phyloP scores from a whole-genome alignment of 148 eudicot species.

The Chenopodium quinoa region DNA sequence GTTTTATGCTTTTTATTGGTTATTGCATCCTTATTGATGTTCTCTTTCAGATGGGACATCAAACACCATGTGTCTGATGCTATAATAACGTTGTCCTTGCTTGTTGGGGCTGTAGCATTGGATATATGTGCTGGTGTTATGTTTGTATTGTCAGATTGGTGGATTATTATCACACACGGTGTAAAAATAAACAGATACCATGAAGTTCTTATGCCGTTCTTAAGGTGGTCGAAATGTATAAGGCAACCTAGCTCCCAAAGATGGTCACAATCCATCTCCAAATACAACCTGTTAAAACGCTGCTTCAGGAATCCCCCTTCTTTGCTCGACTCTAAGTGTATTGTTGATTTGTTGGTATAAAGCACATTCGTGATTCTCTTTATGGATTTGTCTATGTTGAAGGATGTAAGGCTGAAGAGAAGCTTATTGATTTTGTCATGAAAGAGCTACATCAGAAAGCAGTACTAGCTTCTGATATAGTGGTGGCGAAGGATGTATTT shows the following conservation, averaged over 20 bases:
- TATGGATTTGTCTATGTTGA: not conserved
- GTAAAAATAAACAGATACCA: not conserved
- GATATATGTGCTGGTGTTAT: too few species aligned
- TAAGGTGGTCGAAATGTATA: not conserved
- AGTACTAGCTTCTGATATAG: not conserved
- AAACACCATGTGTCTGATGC: too few species aligned
- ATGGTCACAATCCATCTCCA: constrained; percentile 17
- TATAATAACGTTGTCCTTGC: too few species aligned
- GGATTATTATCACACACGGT: not conserved
- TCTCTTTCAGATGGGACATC: too few species aligned
- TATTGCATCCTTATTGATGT: too few species aligned
- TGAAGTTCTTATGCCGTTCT: not conserved
- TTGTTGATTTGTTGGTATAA: too few species aligned
- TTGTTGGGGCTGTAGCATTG: too few species aligned
- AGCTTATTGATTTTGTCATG: not conserved
- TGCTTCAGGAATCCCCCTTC: not conserved
- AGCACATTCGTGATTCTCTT: not conserved
- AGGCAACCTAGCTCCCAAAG: not conserved
- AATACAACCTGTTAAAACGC: constrained; percentile 9
- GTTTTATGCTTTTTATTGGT: too few species aligned
- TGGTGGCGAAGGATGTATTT: not conserved
- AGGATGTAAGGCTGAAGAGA: too few species aligned
- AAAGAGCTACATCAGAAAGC: constrained; percentile 20
- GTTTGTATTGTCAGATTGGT: too few species aligned
- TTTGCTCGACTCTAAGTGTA: not conserved